Conservation (phyloP, 1,139 yeast species). For the Hansenula sp. region DNA sequence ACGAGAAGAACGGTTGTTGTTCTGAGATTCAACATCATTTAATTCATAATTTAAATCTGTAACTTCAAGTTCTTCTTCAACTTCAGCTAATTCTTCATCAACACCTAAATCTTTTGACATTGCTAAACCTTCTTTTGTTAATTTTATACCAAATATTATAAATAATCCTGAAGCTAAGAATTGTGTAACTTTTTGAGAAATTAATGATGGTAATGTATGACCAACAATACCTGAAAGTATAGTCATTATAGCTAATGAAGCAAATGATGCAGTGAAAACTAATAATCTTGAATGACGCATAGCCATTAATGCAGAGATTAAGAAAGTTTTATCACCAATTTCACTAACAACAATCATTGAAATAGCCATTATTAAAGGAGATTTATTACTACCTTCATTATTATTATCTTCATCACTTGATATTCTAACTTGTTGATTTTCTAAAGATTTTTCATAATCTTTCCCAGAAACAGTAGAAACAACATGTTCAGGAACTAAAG, state of each 20-base stretch:
- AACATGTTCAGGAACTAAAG: no score
- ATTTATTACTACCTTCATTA: constrained; percentile 5
- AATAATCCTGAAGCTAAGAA: constrained; percentile 78
- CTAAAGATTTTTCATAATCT: neutral
- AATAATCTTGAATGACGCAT: constrained; percentile 83
- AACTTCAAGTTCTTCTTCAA: constrained; percentile 85
- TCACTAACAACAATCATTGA: constrained; percentile 92
- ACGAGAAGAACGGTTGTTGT: neutral
- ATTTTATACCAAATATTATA: constrained; percentile 74
- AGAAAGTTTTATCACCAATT: constrained; percentile 94
- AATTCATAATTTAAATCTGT: constrained; percentile 48
- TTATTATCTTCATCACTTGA: neutral
- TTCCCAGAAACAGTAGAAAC: neutral
- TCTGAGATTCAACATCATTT: constrained; percentile 46
- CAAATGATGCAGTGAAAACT: constrained; percentile 83
- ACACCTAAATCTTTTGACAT: constrained; percentile 85
- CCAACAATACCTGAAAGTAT: constrained; percentile 87
- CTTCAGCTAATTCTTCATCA: constrained; percentile 94
- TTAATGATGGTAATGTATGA: constrained; percentile 79
- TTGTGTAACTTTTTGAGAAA: constrained; percentile 78
- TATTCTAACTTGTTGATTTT: neutral
- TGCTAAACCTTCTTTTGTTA: constrained; percentile 73
- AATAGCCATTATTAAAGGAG: constrained; percentile 59
- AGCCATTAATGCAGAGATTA: constrained; percentile 97
- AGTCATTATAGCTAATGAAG: constrained; percentile 90